phyloP scores from a whole-genome alignment of 2,329 filamentous ascomycete species.

The Aspergillus versicolor region DNA sequence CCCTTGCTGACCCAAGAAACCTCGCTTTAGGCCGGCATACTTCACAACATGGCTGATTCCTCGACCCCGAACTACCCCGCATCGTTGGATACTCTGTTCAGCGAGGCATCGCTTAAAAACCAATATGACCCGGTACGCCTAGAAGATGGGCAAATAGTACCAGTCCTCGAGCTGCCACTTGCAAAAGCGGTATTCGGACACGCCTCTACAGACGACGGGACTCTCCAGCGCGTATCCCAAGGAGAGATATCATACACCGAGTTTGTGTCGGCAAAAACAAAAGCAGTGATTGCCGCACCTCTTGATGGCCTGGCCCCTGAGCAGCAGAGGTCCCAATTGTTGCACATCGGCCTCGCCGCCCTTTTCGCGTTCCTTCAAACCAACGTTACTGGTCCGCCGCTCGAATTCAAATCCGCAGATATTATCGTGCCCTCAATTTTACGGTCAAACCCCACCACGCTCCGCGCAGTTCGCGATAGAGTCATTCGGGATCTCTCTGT shows the following conservation, averaged over 20 bases:
- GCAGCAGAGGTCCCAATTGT: conserved; percentile 38
- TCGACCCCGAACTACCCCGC: conserved; percentile 21
- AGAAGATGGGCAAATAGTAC: conserved; percentile 32
- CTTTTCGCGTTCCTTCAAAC: conserved; percentile 80
- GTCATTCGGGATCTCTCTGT: conserved; percentile 70
- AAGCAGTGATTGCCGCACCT: conserved; percentile 19
- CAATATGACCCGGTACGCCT: conserved; percentile 38
- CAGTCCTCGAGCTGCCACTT: conserved; percentile 35
- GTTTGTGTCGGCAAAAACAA: conserved; percentile 36
- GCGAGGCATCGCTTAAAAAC: conserved; percentile 23
- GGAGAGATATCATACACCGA: conserved; percentile 39
- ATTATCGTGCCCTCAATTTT: conserved; percentile 48
- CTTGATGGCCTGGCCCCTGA: conserved; percentile 23
- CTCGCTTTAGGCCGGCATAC: background rate
- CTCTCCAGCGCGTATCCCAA: conserved; percentile 28
- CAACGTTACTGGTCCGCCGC: conserved; percentile 82
- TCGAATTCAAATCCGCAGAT: conserved; percentile 58
- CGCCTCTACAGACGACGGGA: conserved; percentile 25
- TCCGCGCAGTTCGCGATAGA: conserved; percentile 52
- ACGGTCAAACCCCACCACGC: conserved; percentile 38
- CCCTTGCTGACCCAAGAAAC: background rate
- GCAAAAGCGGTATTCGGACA: conserved; percentile 42
- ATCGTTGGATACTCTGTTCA: conserved; percentile 36
- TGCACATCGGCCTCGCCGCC: conserved; percentile 65
- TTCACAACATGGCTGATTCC: conserved; percentile 25